Conservation (phyloP, 164 flowering plant species). For the Hamamelis virginiana region DNA sequence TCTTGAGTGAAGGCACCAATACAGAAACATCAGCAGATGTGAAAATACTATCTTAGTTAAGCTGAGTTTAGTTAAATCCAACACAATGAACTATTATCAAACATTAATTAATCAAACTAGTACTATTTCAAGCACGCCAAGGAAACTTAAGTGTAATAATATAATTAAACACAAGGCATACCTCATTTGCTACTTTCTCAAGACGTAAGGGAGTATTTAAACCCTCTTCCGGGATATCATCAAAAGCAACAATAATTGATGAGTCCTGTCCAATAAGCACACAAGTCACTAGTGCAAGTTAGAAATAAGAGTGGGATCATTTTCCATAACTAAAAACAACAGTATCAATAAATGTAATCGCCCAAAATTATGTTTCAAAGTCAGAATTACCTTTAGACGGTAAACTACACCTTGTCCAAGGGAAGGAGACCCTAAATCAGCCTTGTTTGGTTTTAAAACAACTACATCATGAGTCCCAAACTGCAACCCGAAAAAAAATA, state of each 20-base stretch:
- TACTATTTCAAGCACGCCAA: background rate
- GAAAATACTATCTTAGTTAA: no score
- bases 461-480: conserved; percentile 96
- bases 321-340: background rate
- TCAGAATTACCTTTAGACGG: conserved; percentile 74
- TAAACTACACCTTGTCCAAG: conserved; percentile 99
- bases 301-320: background rate
- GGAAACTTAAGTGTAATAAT: background rate
- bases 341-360: background rate
- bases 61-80: background rate
- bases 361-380: background rate
- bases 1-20: no score
- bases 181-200: conserved; percentile 98
- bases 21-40: no score
- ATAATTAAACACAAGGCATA: conserved; percentile 24
- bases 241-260: conserved; percentile 93
- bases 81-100: background rate
- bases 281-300: conserved; percentile 4
- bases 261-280: conserved; percentile 58
- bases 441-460: conserved; percentile 82
- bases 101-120: background rate
- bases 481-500: conserved; percentile 39
- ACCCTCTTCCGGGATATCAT: conserved; percentile 96
- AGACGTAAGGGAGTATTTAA: conserved; percentile 80
- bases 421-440: conserved; percentile 81